Evolutionary conservation across 192 early-diverging fungal species (phyloP), one percentile per base, ranked within the genome.

Genomic region (Mortierella antarctica): DNA sequence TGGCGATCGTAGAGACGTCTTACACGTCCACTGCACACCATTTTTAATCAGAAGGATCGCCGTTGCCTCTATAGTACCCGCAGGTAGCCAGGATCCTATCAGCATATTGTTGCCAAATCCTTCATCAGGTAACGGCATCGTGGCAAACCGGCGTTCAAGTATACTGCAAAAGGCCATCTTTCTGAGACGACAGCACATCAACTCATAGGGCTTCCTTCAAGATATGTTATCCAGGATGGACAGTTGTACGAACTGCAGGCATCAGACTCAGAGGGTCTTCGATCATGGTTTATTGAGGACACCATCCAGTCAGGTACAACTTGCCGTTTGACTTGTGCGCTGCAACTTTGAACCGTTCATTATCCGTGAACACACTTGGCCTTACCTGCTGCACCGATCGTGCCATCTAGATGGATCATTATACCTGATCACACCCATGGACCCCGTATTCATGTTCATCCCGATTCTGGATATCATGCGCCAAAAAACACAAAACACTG

Each of bases 271-370:
- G 76, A 74, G 13, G 67, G 68, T 18, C 49, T 84, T 20, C 76
- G 81, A 62, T 84, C 83, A 23, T 87, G 86, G 86, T 87, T 87
- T 54, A 62, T 87, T 20, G 71, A 62, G 6, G 67, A 84, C 11
- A 83, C 76, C 9, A 72, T 87, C 44, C 83, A 87, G 48, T 76
- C 74, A 70, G 83, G 86, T 84, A 66, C 47, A 55, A 8, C 13
- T 20, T 11, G 17, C 4, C 31, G 31, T 31, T 31, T 31, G 31
- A 31, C 31, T 50, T 50, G 49, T 50, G 1, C 49, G 4, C 1
- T 31, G 20, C 55, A 2, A 23, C 12, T 57, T 20, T 57, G 55
- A 57, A 20, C 57, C 57, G 39, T 40, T 23, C 41, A 42, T 13
- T 4, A 42, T 15, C 10, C 15, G 12, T 41, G 10, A 42, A 15